Evolutionary conservation across 805 yeast species (phyloP).

Genomic region (Yarrowia osloensis): DNA sequence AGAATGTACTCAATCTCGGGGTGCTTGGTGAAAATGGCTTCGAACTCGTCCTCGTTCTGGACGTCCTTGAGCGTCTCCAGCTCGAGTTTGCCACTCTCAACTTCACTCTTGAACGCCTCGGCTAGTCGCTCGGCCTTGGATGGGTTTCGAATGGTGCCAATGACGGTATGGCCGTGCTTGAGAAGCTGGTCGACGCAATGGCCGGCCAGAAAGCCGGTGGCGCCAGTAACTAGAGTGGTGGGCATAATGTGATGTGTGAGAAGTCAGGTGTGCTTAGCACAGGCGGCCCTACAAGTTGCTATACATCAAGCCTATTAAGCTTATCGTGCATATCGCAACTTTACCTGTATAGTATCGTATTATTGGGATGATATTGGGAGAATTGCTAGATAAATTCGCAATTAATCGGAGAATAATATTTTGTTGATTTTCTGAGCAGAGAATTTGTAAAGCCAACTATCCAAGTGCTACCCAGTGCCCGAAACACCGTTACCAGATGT

Average conservation of each 20-base stretch:
- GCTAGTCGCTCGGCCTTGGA: slow-evolving; percentile 46
- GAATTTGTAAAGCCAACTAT: no score
- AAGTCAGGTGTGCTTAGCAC: not conserved
- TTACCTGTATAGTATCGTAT: no score
- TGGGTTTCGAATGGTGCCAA: slow-evolving; percentile 52
- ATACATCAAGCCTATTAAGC: not conserved
- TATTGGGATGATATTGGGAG: not conserved
- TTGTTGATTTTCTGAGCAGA: no score
- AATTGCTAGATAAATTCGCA: no score
- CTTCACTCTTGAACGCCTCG: slow-evolving; percentile 28
- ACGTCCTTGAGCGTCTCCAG: slow-evolving; percentile 41
- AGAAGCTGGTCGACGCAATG: slow-evolving; percentile 47
- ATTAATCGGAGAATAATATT: no score
- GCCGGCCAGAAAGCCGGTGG: slow-evolving; percentile 51
- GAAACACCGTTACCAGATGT: no score
- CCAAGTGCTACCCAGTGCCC: no score
- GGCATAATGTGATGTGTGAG: not conserved
- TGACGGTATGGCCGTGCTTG: slow-evolving; percentile 47
- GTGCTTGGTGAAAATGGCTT: slow-evolving; percentile 51
- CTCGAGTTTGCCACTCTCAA: slow-evolving; percentile 37
- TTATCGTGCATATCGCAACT: not conserved
- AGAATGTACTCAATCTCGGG: slow-evolving; percentile 43
- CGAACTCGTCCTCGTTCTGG: slow-evolving; percentile 46
- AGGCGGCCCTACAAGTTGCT: not conserved
- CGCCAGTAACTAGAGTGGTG: slow-evolving; percentile 48